Conservation (phyloP, 2,329 filamentous ascomycete species). For the Colletotrichum falcatum region DNA sequence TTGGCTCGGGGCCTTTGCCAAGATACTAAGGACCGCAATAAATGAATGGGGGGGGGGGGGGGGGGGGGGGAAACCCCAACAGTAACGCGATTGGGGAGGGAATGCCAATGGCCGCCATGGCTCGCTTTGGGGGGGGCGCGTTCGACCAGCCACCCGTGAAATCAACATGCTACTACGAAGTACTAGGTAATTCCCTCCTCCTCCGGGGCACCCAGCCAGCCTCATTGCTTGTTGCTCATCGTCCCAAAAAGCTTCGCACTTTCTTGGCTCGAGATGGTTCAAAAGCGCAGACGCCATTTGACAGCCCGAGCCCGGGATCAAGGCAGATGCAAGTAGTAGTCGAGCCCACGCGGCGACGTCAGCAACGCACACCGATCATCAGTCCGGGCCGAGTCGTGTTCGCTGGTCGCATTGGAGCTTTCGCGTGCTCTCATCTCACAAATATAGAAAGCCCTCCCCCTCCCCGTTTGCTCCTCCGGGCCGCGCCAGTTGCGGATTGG, state of each 20-base stretch:
- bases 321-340: constrained; percentile 25
- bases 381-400: background rate
- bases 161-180: too few relatives aligned
- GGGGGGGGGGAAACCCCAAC: too few relatives aligned
- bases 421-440: background rate
- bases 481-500: background rate
- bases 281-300: background rate
- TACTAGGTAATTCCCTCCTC: background rate
- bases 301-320: background rate
- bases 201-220: constrained; percentile 9
- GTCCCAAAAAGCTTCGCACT: constrained; percentile 35
- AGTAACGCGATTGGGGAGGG: constrained; percentile 37
- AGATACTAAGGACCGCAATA: constrained; percentile 30
- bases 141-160: constrained; percentile 5
- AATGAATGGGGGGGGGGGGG: too few relatives aligned
- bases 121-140: background rate
- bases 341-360: constrained; percentile 27
- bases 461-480: too few relatives aligned
- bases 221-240: constrained; percentile 29
- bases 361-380: constrained; percentile 25
- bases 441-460: background rate
- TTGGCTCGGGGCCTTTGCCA: constrained; percentile 30
- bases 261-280: constrained; percentile 13
- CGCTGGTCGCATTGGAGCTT: background rate
- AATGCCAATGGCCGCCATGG: constrained; percentile 11